Conservation (phyloP, 1,284 basidiomycete genomes). For the Calocybe gambosa region DNA sequence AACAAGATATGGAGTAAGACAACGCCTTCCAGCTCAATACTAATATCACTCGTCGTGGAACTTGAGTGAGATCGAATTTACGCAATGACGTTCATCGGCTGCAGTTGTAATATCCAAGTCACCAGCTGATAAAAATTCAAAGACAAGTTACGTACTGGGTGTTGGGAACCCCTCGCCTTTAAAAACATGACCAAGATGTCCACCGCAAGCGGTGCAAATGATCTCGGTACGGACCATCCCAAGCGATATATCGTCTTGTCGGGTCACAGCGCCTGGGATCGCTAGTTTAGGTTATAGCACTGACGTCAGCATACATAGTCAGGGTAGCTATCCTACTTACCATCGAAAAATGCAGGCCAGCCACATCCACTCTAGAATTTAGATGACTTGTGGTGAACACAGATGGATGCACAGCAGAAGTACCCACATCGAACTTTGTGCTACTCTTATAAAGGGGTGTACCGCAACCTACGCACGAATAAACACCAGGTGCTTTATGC, state of each 20-base stretch:
- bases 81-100: constrained; percentile 86
- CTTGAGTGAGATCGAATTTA: constrained; percentile 84
- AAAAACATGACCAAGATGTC: constrained; percentile 93
- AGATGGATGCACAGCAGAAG: no score
- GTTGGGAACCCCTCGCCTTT: constrained; percentile 79
- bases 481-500: constrained; percentile 60
- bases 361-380: constrained; percentile 73
- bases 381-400: neutral
- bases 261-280: constrained; percentile 84
- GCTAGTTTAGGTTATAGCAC: constrained; percentile 35
- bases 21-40: no score
- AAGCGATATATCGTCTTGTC: constrained; percentile 54
- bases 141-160: constrained; percentile 47
- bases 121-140: constrained; percentile 10
- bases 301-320: neutral
- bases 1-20: neutral
- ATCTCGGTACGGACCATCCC: constrained; percentile 72
- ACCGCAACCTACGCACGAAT: constrained; percentile 66
- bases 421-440: constrained; percentile 76
- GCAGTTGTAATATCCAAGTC: constrained; percentile 2
- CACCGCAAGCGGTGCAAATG: constrained; percentile 79
- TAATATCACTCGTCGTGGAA: constrained; percentile 62
- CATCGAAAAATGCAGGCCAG: constrained; percentile 97
- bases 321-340: constrained; percentile 30
- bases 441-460: constrained; percentile 78